These are phyloP conservation scores for Calonectria hongkongensis DNA, from an alignment of 2,329 filamentous ascomycete genomes.

Conservation along the genomic window DNA sequence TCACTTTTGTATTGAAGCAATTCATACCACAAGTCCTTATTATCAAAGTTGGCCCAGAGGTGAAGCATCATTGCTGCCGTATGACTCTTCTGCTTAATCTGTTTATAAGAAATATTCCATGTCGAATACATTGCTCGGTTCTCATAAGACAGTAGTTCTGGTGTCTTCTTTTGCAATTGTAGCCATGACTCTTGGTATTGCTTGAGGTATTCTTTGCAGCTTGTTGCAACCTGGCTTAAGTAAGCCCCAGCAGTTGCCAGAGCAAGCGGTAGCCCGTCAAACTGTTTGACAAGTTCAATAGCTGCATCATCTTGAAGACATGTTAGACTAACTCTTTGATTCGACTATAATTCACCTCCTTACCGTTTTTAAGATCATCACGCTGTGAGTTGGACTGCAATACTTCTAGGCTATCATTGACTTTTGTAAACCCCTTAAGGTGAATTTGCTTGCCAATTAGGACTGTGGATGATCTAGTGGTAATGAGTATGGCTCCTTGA, in stretches of 20 bases:
- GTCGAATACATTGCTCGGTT: conserved; percentile 60
- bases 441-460: neutral
- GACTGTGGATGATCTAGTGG: conserved; percentile 6
- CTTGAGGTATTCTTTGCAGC: conserved; percentile 62
- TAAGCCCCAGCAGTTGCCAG: conserved; percentile 68
- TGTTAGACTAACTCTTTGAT: neutral
- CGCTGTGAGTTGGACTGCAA: neutral
- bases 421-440: neutral
- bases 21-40: conserved; percentile 66
- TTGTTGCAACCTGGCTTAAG: conserved; percentile 61
- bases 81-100: conserved; percentile 55
- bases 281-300: neutral
- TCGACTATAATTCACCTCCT: neutral
- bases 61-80: conserved; percentile 59
- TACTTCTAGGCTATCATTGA: conserved; percentile 2
- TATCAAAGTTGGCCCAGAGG: conserved; percentile 66
- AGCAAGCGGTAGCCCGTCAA: conserved; percentile 65
- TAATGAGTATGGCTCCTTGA: conserved; percentile 19
- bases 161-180: conserved; percentile 56
- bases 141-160: conserved; percentile 54
- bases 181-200: conserved; percentile 63
- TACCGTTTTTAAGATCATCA: conserved; percentile 3
- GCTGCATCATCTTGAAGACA: neutral
- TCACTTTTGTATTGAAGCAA: conserved; percentile 56
- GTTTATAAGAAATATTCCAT: conserved; percentile 62